A percentile compares a stretch with the other conserved stretches of the same genome.
phyloP scores from a whole-genome alignment of 2,329 filamentous ascomycete genomes.

The Volutella citrinella region DNA sequence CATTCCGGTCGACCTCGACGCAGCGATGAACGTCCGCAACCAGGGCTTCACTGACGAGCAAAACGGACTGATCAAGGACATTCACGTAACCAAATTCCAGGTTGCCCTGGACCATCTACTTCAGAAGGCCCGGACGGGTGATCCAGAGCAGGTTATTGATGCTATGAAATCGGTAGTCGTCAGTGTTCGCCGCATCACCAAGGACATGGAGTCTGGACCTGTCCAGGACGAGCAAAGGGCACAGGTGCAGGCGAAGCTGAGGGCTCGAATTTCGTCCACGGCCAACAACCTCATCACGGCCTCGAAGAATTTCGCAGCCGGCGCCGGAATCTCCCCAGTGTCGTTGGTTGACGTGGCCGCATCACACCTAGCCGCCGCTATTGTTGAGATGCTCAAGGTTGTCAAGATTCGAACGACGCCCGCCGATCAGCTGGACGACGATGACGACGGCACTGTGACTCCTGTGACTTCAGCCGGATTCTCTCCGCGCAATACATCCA shows the following conservation, averaged over 20 bases:
- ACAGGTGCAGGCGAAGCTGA: conserved; percentile 67
- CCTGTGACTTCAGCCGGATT: conserved; percentile 67
- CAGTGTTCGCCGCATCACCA: conserved; percentile 78
- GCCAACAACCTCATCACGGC: conserved; percentile 96
- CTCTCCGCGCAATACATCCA: conserved; percentile 57
- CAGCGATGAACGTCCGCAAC: conserved; percentile 63
- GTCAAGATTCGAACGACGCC: conserved; percentile 82
- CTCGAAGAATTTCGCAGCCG: conserved; percentile 83
- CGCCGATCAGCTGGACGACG: conserved; percentile 71
- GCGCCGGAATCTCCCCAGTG: conserved; percentile 85
- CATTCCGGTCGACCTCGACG: conserved; percentile 65
- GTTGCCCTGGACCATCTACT: conserved; percentile 90
- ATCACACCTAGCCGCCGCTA: conserved; percentile 79
- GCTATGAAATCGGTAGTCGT: conserved; percentile 84
- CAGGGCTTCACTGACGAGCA: conserved; percentile 65
- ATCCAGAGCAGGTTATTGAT: conserved; percentile 72
- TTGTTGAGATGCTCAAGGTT: conserved; percentile 79
- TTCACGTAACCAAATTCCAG: conserved; percentile 94
- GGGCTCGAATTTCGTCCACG: conserved; percentile 81
- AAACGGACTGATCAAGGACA: conserved; percentile 82
- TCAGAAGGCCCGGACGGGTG: conserved; percentile 69
- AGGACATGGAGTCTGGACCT: conserved; percentile 66
- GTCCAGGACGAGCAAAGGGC: conserved; percentile 50
- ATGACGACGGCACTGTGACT: conserved; percentile 65
- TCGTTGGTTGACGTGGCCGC: conserved; percentile 90